Evolutionary conservation across 148 eudicot genomes (phyloP), one percentile per base, ranked within the genome.

Genomic region (Spergularia marina): DNA sequence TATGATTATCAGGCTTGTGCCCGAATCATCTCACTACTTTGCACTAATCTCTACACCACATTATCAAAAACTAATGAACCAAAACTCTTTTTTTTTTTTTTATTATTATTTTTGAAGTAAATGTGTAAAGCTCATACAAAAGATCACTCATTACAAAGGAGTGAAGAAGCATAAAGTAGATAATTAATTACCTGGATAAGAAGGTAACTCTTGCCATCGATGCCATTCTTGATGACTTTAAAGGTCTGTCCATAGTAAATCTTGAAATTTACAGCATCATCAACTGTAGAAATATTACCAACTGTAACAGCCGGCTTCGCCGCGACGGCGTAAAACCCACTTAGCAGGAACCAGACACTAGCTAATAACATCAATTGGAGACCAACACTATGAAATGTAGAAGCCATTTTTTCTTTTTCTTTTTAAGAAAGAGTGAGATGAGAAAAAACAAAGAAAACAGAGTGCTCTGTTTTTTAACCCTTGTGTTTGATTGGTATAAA

Each of bases 231-330:
- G 81, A 95, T 89, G 74, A 95, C 98, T 72, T 92, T 92, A 81
- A 95, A 95, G 20, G 90, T 86, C 64, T 91, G 91, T 0, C 99
- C 99, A 87, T 92, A 95, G 76, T 95, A 95, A 54, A 95, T 87
- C 67, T 80, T 88, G 82, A 92, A 85, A 64, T 86, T 85, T 14
- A 77, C 73, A 17, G 98, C 94, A 83, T 92, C 97, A 76, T 86
- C 97, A 17, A 87, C 87, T 71, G 81, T 77, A 0, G 97, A 90
- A 0, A 84, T 85, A 72, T 84, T 84, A n/a, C 86, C 91, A 36
- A 77, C 74, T 30, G 59, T 68, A 44, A 77, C 77, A 1, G 53
- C 21, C 6, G 51, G 55, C 10, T 74, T 59, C 2, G 9, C 59
- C 3, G 40, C 80, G 25, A 30, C 67, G 4, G 59, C 73, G 41